Evolutionary conservation across 768 basidiomycete species (phyloP), one percentile per base, ranked within the genome.

Genomic region (Mycena metata): DNA sequence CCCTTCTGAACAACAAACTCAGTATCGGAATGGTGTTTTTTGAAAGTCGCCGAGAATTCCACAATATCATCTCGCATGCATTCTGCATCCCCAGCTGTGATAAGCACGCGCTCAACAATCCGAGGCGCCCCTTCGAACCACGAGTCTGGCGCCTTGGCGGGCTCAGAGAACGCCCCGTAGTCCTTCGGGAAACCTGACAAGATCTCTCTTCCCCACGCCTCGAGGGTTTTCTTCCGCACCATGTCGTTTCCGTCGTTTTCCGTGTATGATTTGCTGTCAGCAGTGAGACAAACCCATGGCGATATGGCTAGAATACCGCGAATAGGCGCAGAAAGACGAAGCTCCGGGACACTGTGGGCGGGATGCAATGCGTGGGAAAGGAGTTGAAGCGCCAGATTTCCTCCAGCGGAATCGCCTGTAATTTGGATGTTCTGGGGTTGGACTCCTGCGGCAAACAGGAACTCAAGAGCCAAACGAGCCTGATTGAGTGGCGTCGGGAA

Each of bases 371-470:
- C 69, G 42, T 80, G 79, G 33, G 72, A 75, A 49, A 82, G 66
- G 45, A 78, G 42, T 62, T 79, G 76, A 8, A 76, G 54, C 30
- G 76, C 63, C 33, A 81, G 69, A 35, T 75, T 75, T 4, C 64
- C 80, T 8, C 81, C 81, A 0, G 81, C 80, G 1, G 81, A 82
- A 60, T 82, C 80, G 10, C 81, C 80, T 12, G 73, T 70, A 24
- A 81, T 60, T 21, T 76, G 73, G 26, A 81, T 72, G 54, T 79
- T 77, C 43, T 75, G 70, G 2, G 79, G 77, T 33, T 69, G 36
- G 43, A 77, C 72, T 13, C 78, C 80, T 8, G 76, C 58, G 6
- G 71, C 67, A 24, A 79, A 47, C 12, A 80, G 72, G 64, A 74
- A 74, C 24, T 77, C 71, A 21, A 81, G 70, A 26, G 76, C 77